Evolutionary conservation across 1,284 basidiomycete species (phyloP).

Genomic region (Puccinia polysora): DNA sequence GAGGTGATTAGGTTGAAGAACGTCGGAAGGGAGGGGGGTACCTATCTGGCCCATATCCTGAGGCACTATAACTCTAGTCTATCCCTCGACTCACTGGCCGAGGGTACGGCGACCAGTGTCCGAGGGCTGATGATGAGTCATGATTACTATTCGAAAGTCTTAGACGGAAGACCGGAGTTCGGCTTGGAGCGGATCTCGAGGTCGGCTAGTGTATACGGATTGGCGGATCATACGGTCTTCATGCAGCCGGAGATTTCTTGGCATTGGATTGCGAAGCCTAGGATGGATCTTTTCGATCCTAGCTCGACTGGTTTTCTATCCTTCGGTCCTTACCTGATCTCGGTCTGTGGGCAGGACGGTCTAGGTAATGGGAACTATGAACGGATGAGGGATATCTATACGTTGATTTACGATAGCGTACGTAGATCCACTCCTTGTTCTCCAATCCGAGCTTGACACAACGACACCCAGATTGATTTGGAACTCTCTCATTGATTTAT

Average conservation of each 20-base stretch:
- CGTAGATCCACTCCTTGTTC: constrained; percentile 12
- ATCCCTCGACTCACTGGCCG: background rate
- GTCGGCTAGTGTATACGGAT: constrained; percentile 18
- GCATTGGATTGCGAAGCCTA: constrained; percentile 52
- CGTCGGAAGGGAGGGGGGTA: constrained; percentile 52
- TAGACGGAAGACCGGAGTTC: background rate
- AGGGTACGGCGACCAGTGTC: background rate
- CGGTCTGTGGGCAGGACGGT: constrained; percentile 49
- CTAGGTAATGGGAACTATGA: constrained; percentile 35
- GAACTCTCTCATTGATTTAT: constrained; percentile 47
- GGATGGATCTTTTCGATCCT: constrained; percentile 48
- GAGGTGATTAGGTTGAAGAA: constrained; percentile 51
- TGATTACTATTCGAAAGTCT: background rate
- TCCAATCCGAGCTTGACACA: constrained; percentile 41
- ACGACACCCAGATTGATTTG: constrained; percentile 50
- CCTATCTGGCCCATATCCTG: constrained; percentile 51
- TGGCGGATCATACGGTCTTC: constrained; percentile 52
- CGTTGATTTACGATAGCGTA: constrained; percentile 20
- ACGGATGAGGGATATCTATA: constrained; percentile 29
- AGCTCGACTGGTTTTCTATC: constrained; percentile 52
- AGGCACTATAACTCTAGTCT: constrained; percentile 47
- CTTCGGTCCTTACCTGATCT: constrained; percentile 52
- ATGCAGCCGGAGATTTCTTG: constrained; percentile 54
- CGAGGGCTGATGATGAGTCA: too few species aligned
- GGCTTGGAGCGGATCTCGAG: background rate